Evolutionary conservation across 2,329 filamentous ascomycete genomes (phyloP).

Genomic region (Lachnellula hyalina): DNA sequence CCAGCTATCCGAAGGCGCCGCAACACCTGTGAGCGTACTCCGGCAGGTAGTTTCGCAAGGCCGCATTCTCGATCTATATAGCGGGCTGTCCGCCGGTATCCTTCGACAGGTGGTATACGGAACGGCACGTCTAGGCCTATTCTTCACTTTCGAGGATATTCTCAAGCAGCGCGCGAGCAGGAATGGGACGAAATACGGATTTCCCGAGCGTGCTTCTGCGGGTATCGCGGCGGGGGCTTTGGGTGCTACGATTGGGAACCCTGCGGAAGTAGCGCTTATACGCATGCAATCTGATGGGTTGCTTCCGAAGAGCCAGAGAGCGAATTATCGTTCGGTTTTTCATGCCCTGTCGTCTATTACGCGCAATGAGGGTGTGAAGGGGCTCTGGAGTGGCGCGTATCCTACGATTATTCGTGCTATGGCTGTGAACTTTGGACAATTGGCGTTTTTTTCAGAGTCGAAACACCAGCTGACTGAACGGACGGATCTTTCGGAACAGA

Average conservation of each 20-base stretch:
- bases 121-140: conserved; percentile 89
- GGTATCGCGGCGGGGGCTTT: conserved; percentile 83
- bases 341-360: conserved; percentile 81
- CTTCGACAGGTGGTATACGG: conserved; percentile 96
- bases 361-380: conserved; percentile 70
- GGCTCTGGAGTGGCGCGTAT: conserved; percentile 83
- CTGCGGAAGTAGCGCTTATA: conserved; percentile 90
- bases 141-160: conserved; percentile 85
- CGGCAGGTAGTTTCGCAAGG: conserved; percentile 81
- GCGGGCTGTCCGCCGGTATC: conserved; percentile 85
- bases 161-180: conserved; percentile 67
- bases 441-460: conserved; percentile 96
- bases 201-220: conserved; percentile 78
- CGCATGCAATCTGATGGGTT: conserved; percentile 97
- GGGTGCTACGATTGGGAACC: conserved; percentile 92
- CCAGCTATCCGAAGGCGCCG: conserved; percentile 84
- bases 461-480: conserved; percentile 78
- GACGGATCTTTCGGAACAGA: conserved; percentile 49
- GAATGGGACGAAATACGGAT: conserved; percentile 67
- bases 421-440: conserved; percentile 95
- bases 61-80: conserved; percentile 85
- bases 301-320: conserved; percentile 75
- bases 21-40: conserved; percentile 75
- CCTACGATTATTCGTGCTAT: conserved; percentile 94
- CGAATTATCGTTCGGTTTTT: conserved; percentile 92